phyloP scores from a whole-genome alignment of 768 basidiomycete species.

The Termitomyces sp. region DNA sequence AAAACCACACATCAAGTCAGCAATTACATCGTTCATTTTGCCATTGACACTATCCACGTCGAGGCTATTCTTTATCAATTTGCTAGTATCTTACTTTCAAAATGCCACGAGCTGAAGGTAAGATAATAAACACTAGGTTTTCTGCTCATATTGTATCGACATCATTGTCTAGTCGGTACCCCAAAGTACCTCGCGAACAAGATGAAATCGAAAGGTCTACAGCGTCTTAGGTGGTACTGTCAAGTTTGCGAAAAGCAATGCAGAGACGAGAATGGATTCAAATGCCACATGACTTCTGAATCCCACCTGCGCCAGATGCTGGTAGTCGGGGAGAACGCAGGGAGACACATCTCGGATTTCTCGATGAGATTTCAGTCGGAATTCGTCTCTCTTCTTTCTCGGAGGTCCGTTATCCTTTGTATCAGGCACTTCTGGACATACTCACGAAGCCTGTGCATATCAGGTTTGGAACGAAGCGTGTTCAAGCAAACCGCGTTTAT shows the following conservation, averaged over 20 bases:
- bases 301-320: conserved; percentile 90
- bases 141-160: neutral
- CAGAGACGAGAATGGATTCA: conserved; percentile 98
- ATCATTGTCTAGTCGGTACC: conserved; percentile 57
- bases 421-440: neutral
- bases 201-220: conserved; percentile 96
- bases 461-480: conserved; percentile 91
- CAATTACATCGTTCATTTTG: neutral
- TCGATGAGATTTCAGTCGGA: conserved; percentile 85
- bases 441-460: neutral
- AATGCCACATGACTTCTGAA: conserved; percentile 87
- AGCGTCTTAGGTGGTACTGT: conserved; percentile 96
- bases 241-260: conserved; percentile 99
- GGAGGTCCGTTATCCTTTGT: conserved; percentile 46
- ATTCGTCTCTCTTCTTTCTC: conserved; percentile 85
- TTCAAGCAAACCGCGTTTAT: conserved; percentile 91
- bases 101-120: conserved; percentile 87
- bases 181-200: conserved; percentile 90
- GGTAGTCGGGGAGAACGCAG: conserved; percentile 91
- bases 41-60: neutral
- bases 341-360: conserved; percentile 87
- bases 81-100: conserved; percentile 3
- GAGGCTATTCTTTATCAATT: neutral
- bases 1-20: neutral
- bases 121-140: neutral